Base-by-base conservation (phyloP, 805 yeast genomes). In the Nakazawaea populi region DNA sequence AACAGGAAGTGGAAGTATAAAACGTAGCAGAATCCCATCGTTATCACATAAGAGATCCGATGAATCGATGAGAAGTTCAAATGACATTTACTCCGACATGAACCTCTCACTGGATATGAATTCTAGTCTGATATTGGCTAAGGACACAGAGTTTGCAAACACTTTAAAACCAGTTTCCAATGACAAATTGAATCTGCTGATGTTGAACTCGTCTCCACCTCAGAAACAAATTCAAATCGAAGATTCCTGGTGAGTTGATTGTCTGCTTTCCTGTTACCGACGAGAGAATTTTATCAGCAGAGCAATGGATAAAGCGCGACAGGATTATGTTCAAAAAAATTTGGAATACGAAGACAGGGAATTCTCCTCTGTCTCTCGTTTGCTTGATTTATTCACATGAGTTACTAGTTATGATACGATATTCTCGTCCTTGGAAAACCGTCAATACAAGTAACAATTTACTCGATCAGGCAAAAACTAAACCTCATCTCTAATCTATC, bases 1-100 rank as follows among this genome's bases (percentile, higher is more conserved):
- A 10, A 18, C 24, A 18, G 24, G 24, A 18, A 32, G 43, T 9
- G 27, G 28, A 2, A 24, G 32, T 11, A 11, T 38, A 14, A 47
- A 28, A 29, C 12, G 28, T 4, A 40, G 39, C 24, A 35, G 46
- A 35, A 30, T 48, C 5, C 51, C 51, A 6, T 42, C 51, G 27
- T 48, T 48, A 41, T 31, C 39, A 7, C 12, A 31, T 6, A 48
- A 48, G 44, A 48, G 47, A 38, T 48, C 51, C 4, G 52, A 49
- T 39, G 52, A 49, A 11, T 44, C 48, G 18, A 49, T 49, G 52
- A 60, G 74, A 47, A 49, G 52, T 40, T 42, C 43, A 6, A 32
- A 36, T 27, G 43, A 37, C 24, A 42, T 47, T 2, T 42, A 42
- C 28, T 37, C 44, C 6, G 52, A 49, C 37, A 32, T 44, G 47